Conservation (phyloP, 2,329 filamentous ascomycete species). For the Trichothecium sympodiale region DNA sequence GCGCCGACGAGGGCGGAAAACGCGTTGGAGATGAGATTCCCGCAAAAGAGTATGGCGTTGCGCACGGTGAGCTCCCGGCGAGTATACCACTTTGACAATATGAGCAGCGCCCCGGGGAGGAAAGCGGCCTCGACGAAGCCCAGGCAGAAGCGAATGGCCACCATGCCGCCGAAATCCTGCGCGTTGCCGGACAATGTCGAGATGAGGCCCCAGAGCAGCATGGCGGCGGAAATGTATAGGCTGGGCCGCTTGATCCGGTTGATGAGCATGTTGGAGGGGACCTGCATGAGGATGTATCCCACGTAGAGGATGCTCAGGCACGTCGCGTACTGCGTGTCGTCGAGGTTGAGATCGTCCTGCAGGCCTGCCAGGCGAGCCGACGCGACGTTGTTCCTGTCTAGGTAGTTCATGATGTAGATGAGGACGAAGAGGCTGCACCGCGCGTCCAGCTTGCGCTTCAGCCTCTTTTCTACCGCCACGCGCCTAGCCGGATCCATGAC, state of each 20-base stretch:
- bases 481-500: conserved; percentile 36
- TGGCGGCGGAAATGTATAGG: conserved; percentile 38
- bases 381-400: conserved; percentile 58
- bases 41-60: conserved; percentile 47
- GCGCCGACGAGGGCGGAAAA: conserved; percentile 49
- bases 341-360: conserved; percentile 42
- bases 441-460: conserved; percentile 61
- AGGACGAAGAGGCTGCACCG: conserved; percentile 58
- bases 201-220: conserved; percentile 49
- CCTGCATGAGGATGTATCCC: conserved; percentile 55
- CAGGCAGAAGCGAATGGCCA: conserved; percentile 46
- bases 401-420: conserved; percentile 67
- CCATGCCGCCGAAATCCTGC: conserved; percentile 40
- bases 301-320: conserved; percentile 55
- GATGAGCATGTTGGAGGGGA: conserved; percentile 46
- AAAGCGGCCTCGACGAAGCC: conserved; percentile 55
- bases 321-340: conserved; percentile 50
- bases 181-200: conserved; percentile 45
- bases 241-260: conserved; percentile 41
- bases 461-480: conserved; percentile 44
- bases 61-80: conserved; percentile 42
- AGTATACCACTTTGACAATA: conserved; percentile 58
- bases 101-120: conserved; percentile 50
- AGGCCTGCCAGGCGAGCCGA: conserved; percentile 55
- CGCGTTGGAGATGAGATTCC: conserved; percentile 48